Evolutionary conservation across 352 stramenopile genomes (phyloP).

Genomic region (Phytophthora tubulina): DNA sequence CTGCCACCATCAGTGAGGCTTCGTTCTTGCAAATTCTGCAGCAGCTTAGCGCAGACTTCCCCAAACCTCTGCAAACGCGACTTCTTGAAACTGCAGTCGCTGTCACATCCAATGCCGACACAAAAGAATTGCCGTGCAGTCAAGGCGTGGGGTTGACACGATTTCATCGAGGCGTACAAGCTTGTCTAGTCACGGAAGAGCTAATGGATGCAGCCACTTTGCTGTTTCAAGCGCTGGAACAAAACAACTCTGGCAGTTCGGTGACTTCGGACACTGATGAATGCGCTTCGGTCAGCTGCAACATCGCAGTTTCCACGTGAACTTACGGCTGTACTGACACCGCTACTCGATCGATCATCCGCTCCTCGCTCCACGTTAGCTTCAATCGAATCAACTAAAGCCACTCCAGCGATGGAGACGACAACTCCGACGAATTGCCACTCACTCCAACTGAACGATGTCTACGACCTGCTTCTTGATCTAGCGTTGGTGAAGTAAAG

Average conservation of each 20-base stretch:
- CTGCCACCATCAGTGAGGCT: slow-evolving; percentile 23
- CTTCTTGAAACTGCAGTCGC: slow-evolving; percentile 19
- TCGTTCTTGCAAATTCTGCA: slow-evolving; percentile 32
- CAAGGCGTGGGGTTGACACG: slow-evolving; percentile 22
- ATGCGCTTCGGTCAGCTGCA: slow-evolving; percentile 24
- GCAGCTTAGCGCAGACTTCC: slow-evolving; percentile 37
- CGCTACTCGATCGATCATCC: slow-evolving; percentile 11
- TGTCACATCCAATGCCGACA: not conserved
- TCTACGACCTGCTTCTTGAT: slow-evolving; percentile 28
- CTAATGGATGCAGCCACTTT: slow-evolving; percentile 30
- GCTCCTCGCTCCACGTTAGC: not conserved
- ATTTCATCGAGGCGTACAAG: slow-evolving; percentile 33
- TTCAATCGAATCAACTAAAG: not conserved
- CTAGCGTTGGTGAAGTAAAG: not conserved
- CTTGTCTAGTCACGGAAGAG: slow-evolving; percentile 37
- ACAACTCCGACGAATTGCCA: not conserved
- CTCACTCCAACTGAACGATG: slow-evolving; percentile 24
- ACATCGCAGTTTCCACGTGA: slow-evolving; percentile 31
- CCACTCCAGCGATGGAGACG: not conserved
- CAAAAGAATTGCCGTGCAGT: not conserved
- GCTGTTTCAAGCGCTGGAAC: slow-evolving; percentile 31
- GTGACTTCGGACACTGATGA: slow-evolving; percentile 18
- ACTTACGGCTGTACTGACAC: slow-evolving; percentile 5
- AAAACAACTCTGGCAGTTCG: not conserved
- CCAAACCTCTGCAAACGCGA: slow-evolving; percentile 24